phyloP scores from a whole-genome alignment of 768 basidiomycete genomes.

The Pisolithus microcarpus region DNA sequence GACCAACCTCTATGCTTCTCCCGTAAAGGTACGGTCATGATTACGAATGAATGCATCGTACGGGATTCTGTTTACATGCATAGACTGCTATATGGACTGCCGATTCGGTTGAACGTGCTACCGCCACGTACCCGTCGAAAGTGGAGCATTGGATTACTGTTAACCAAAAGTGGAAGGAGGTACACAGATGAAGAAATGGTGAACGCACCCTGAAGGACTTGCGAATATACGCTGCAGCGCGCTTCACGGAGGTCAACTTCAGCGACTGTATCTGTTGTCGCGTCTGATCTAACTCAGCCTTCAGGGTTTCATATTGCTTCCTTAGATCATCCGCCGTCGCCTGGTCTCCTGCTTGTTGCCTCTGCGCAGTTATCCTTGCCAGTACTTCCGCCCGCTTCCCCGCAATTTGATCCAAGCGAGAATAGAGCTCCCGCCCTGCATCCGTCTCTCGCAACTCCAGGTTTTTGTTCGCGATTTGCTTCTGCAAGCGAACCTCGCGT shows the following conservation, averaged over 20 bases:
- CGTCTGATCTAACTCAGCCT: conserved; percentile 5
- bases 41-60: no score
- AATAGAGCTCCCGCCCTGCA: background rate
- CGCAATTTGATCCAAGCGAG: background rate
- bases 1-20: no score
- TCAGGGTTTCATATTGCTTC: conserved; percentile 3
- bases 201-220: background rate
- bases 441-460: background rate
- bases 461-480: background rate
- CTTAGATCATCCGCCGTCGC: conserved; percentile 2
- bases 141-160: no score
- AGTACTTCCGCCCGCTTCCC: background rate
- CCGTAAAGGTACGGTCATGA: no score
- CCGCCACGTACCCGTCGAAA: no score
- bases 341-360: conserved; percentile 1
- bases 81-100: no score
- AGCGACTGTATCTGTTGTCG: conserved; percentile 4
- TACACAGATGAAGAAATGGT: background rate
- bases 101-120: no score
- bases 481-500: background rate
- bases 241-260: background rate
- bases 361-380: conserved; percentile 1
- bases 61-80: no score
- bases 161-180: no score
- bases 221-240: background rate